phyloP scores from a whole-genome alignment of 495 filamentous ascomycete genomes.

The Talaromyces adpressus region DNA sequence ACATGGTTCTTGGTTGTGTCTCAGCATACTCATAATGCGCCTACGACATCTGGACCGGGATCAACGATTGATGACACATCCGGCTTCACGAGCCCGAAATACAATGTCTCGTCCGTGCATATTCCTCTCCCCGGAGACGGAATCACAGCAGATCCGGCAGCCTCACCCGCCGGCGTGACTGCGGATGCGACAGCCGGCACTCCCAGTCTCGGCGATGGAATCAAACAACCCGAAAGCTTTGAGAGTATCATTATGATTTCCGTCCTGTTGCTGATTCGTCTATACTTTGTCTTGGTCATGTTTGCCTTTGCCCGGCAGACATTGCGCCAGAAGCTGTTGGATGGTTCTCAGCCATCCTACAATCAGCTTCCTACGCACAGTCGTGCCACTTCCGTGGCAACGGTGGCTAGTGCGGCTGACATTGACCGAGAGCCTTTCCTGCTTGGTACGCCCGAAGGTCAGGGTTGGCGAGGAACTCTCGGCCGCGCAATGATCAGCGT shows the following conservation, averaged over 20 bases:
- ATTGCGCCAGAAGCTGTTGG: slow-evolving; percentile 51
- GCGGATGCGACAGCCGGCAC: slow-evolving; percentile 13
- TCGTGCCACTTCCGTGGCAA: slow-evolving; percentile 34
- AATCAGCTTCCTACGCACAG: slow-evolving; percentile 38
- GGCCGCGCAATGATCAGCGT: slow-evolving; percentile 67
- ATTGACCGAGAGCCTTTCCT: slow-evolving; percentile 66
- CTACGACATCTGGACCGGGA: slow-evolving; percentile 30
- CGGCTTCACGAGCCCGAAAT: slow-evolving; percentile 61
- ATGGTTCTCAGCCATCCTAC: slow-evolving; percentile 39
- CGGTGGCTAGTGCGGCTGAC: slow-evolving; percentile 34
- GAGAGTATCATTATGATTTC: slow-evolving; percentile 68
- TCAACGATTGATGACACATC: slow-evolving; percentile 55
- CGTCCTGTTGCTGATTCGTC: slow-evolving; percentile 59
- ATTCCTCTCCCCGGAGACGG: slow-evolving; percentile 36
- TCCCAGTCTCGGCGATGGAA: slow-evolving; percentile 36
- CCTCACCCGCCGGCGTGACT: slow-evolving; percentile 38
- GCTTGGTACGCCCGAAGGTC: slow-evolving; percentile 55
- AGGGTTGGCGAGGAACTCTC: slow-evolving; percentile 68
- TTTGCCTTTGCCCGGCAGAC: slow-evolving; percentile 71
- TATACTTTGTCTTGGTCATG: slow-evolving; percentile 75
- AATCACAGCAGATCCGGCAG: slow-evolving; percentile 38
- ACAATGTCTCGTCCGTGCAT: slow-evolving; percentile 50
- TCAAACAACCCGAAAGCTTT: slow-evolving; percentile 62
- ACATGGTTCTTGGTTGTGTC: slow-evolving; percentile 74
- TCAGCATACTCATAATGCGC: slow-evolving; percentile 41